Evolutionary conservation across 2,329 filamentous ascomycete species (phyloP).

Genomic region (Phyllosticta citribraziliensis): DNA sequence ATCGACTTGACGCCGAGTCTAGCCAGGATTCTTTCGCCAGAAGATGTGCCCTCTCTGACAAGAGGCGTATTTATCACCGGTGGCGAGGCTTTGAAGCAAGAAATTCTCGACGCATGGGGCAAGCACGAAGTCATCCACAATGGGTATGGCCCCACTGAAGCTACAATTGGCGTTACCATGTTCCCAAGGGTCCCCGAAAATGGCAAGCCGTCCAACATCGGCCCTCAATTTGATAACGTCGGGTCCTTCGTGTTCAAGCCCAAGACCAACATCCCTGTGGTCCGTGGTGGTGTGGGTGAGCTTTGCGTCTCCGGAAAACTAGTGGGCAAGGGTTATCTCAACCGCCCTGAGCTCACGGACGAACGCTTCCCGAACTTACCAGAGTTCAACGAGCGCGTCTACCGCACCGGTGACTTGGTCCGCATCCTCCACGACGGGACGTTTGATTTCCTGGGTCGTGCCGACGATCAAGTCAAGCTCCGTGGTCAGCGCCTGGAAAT

Average conservation of each 20-base stretch:
- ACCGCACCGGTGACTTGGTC: conserved; percentile 83
- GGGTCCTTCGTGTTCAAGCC: conserved; percentile 69
- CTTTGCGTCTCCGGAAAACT: conserved; percentile 79
- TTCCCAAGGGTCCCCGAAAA: conserved; percentile 68
- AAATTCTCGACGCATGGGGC: conserved; percentile 82
- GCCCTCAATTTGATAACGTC: conserved; percentile 77
- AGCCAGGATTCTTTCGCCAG: conserved; percentile 65
- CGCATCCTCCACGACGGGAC: conserved; percentile 69
- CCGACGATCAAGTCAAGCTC: conserved; percentile 87
- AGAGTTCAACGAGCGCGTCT: conserved; percentile 44
- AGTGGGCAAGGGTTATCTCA: conserved; percentile 83
- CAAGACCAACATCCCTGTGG: conserved; percentile 58
- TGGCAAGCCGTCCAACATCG: conserved; percentile 81
- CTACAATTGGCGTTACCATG: conserved; percentile 88
- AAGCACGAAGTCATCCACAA: conserved; percentile 76
- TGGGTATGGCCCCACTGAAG: conserved; percentile 81
- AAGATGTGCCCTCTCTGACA: conserved; percentile 70
- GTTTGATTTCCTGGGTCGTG: conserved; percentile 79
- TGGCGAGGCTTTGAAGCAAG: conserved; percentile 77
- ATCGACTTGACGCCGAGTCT: conserved; percentile 87
- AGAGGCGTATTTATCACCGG: conserved; percentile 87
- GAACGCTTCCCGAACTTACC: conserved; percentile 64
- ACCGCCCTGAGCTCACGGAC: conserved; percentile 63
- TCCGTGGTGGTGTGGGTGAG: conserved; percentile 74
- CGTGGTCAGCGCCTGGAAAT: conserved; percentile 83